These are phyloP conservation scores for Flaveria trinervia DNA, from an alignment of 129 eudicot genomes.

Conservation along the genomic window DNA sequence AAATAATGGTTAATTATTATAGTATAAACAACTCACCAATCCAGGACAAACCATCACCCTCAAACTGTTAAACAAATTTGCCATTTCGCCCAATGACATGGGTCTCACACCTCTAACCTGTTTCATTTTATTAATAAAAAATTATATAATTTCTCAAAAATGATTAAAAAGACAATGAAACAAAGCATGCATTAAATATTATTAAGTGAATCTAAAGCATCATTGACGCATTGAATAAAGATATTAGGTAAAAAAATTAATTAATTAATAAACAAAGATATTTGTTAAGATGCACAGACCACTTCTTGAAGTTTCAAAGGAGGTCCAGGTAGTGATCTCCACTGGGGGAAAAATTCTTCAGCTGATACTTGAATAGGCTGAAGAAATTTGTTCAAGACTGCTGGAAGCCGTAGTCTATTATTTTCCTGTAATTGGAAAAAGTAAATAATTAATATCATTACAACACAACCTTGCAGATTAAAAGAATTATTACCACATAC, in stretches of 20 bases:
- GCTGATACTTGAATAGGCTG: slow-evolving; percentile 77
- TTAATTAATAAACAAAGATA: neutral
- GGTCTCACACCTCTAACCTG: slow-evolving; percentile 99
- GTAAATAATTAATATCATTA: slow-evolving; percentile 5
- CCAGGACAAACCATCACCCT: slow-evolving; percentile 79
- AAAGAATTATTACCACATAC: slow-evolving; percentile 39
- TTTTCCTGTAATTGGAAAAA: slow-evolving; percentile 52
- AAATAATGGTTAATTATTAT: neutral
- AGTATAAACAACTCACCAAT: slow-evolving; percentile 64
- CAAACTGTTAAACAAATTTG: slow-evolving; percentile 70
- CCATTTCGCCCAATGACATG: slow-evolving; percentile 88
- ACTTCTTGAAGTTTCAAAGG: slow-evolving; percentile 99
- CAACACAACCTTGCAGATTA: slow-evolving; percentile 10
- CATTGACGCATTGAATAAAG: neutral
- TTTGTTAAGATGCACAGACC: slow-evolving; percentile 51
- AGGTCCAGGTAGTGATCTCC: slow-evolving; percentile 97
- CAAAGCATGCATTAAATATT: neutral
- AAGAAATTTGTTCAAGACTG: slow-evolving; percentile 82
- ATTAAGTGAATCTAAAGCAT: slow-evolving; percentile 16
- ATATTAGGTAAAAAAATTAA: neutral
- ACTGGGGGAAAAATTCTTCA: slow-evolving; percentile 93
- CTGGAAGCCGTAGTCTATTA: slow-evolving; percentile 90
- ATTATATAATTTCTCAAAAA: slow-evolving; percentile 10
- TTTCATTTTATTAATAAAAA: slow-evolving; percentile 16
- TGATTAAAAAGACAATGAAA: neutral